Base-by-base conservation (phyloP, 2,329 filamentous ascomycete species). In the Diplodia sapinea region DNA sequence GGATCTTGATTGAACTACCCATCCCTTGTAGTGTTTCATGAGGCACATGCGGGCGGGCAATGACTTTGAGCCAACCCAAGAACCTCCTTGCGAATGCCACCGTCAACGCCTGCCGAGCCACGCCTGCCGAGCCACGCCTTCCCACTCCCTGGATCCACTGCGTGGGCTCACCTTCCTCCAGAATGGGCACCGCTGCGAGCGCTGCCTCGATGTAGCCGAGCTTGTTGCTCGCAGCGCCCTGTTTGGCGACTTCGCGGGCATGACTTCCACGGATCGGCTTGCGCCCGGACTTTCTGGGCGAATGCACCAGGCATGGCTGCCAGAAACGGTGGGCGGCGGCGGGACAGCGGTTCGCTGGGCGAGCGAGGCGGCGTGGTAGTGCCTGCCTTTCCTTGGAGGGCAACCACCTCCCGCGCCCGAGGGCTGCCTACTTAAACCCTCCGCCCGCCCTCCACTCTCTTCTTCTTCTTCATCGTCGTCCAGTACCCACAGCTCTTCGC, bases 381-480 rank as follows among this genome's bases (percentile, higher is more conserved):
- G 50, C 49, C 51, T 65, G 55, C 62, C 49, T 13, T 65, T 65
- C 62, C 49, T 13, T 7, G 8, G 5, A 13, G 3, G 17, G 62
- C 49, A 65, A 26, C 20, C 15, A 38, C 31, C 33, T n/a, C 38
- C 23, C n/a, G 49, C 43, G 38, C 6, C 59, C 40, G 23, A 36
- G 15, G 12, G 43, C 31, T 26, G 33, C 20, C 31, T 65, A 54
- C 51, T 65, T 65, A 65, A 47, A 8, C 52, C 36, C 33, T 40
- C 31, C 52, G 38, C 40, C 9, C 29, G 29, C n/a, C 38, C 29
- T 17, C 31, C n/a, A 31, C 43, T 51, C 43, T 57, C 26, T 47
- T 40, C 31, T 57, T 66, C 52, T 51, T 50, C 64, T 57, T 33
- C 52, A 12, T 11, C 63, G 3, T 26, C 49, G 6, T 51, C 63